These are phyloP conservation scores for Berkeleyomyces basicola DNA, from an alignment of 2,329 filamentous ascomycete genomes.

Conservation along the genomic window DNA sequence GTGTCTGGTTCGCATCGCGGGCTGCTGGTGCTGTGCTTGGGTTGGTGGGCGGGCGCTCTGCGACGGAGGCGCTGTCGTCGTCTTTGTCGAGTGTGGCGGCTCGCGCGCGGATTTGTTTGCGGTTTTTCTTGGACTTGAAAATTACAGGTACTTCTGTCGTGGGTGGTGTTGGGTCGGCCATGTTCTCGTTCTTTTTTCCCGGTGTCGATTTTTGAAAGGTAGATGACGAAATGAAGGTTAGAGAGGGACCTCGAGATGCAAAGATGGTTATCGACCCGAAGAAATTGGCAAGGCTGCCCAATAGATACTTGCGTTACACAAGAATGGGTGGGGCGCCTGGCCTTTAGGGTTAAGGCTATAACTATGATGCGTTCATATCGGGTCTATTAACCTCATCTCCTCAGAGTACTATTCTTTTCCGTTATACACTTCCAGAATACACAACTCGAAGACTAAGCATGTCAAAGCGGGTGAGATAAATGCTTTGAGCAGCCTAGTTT, in stretches of 20 bases:
- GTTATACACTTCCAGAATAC: background rate
- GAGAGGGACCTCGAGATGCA: background rate
- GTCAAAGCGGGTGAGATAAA: background rate
- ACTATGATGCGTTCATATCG: background rate
- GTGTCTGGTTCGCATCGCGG: background rate
- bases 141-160: constrained; percentile 22
- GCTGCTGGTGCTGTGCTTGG: constrained; percentile 3
- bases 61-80: constrained; percentile 21
- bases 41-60: background rate
- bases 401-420: no score
- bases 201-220: background rate
- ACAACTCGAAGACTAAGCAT: background rate
- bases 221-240: background rate
- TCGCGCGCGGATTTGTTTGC: constrained; percentile 22
- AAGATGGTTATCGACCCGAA: background rate
- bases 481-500: no score
- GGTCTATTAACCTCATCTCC: no score
- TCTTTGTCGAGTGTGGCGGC: constrained; percentile 28
- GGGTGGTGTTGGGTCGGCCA: background rate
- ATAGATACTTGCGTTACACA: background rate
- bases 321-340: background rate
- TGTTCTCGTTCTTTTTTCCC: background rate
- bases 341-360: background rate
- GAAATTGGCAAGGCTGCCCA: background rate
- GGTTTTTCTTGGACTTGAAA: constrained; percentile 41